Evolutionary conservation across 805 yeast genomes (phyloP).

Genomic region (Candida pini): DNA sequence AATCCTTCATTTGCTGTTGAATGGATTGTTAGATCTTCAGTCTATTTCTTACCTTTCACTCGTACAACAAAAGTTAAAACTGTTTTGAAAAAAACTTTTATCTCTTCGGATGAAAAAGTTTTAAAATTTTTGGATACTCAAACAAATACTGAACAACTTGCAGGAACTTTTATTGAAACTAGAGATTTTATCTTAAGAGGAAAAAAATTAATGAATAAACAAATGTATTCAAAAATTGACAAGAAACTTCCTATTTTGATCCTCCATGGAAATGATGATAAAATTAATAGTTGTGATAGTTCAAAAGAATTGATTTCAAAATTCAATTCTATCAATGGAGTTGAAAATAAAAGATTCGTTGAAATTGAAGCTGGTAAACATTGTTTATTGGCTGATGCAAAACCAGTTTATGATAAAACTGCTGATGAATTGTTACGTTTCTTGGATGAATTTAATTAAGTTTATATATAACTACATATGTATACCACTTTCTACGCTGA

Average conservation of each 20-base stretch:
- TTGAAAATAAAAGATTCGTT: slow-evolving; percentile 23
- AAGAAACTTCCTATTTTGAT: slow-evolving; percentile 45
- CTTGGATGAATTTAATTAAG: slow-evolving; percentile 23
- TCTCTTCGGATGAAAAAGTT: slow-evolving; percentile 47
- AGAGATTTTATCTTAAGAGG: slow-evolving; percentile 63
- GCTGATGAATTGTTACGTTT: slow-evolving; percentile 37
- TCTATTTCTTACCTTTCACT: slow-evolving; percentile 40
- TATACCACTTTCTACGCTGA: too few relatives aligned
- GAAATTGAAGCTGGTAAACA: slow-evolving; percentile 35
- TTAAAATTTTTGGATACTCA: slow-evolving; percentile 38
- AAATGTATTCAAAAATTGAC: slow-evolving; percentile 31
- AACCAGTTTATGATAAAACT: slow-evolving; percentile 32
- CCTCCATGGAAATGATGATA: slow-evolving; percentile 60
- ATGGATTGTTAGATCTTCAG: slow-evolving; percentile 35
- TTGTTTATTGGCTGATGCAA: slow-evolving; percentile 41
- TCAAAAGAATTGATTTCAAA: slow-evolving; percentile 36
- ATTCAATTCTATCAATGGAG: slow-evolving; percentile 20
- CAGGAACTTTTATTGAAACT: slow-evolving; percentile 51
- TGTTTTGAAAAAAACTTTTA: slow-evolving; percentile 45
- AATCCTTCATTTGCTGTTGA: slow-evolving; percentile 45
- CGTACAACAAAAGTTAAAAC: slow-evolving; percentile 41
- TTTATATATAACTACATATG: too few relatives aligned
- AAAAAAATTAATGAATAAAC: slow-evolving; percentile 36
- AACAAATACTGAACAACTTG: slow-evolving; percentile 36
- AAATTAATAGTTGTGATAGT: slow-evolving; percentile 49